These are phyloP conservation scores for Candida alai DNA, from an alignment of 805 yeast species.

Conservation along the genomic window DNA sequence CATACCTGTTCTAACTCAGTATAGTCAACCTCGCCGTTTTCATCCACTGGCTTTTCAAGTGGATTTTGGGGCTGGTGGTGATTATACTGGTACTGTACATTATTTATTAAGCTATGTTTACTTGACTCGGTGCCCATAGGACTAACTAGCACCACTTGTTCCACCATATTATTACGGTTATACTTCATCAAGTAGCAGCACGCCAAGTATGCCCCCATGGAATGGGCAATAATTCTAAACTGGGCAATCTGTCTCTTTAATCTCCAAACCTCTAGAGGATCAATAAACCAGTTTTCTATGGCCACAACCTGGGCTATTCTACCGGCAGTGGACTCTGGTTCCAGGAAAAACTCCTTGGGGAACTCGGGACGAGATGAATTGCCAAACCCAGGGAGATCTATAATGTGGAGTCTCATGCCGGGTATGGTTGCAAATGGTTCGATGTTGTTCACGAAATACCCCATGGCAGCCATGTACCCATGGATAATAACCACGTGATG, in stretches of 20 bases:
- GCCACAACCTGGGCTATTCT: slow-evolving; percentile 29
- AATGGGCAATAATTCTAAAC: slow-evolving; percentile 36
- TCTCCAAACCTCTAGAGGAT: slow-evolving; percentile 37
- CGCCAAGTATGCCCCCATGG: slow-evolving; percentile 41
- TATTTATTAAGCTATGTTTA: slow-evolving; percentile 25
- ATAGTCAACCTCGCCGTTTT: slow-evolving; percentile 20
- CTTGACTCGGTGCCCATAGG: slow-evolving; percentile 45
- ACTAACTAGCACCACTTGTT: slow-evolving; percentile 30
- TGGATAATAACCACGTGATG: slow-evolving; percentile 33
- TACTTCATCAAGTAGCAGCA: slow-evolving; percentile 40
- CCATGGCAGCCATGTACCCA: slow-evolving; percentile 45
- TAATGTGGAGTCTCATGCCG: slow-evolving; percentile 34
- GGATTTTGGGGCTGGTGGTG: no score
- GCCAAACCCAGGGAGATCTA: slow-evolving; percentile 43
- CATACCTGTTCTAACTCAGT: slow-evolving; percentile 14
- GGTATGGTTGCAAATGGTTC: slow-evolving; percentile 29
- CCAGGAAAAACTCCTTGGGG: slow-evolving; percentile 25
- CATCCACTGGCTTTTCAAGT: slow-evolving; percentile 36
- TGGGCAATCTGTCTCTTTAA: slow-evolving; percentile 15
- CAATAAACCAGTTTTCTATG: slow-evolving; percentile 41
- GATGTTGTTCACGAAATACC: slow-evolving; percentile 37
- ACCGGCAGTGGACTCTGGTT: slow-evolving; percentile 16
- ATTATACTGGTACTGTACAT: slow-evolving; percentile 26
- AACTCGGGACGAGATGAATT: slow-evolving; percentile 39
- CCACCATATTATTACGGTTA: slow-evolving; percentile 16